Percentiles rank a stretch among this genome's conserved stretches.
phyloP scores from a whole-genome alignment of 2,329 filamentous ascomycete genomes.

The Onygenales sp. region DNA sequence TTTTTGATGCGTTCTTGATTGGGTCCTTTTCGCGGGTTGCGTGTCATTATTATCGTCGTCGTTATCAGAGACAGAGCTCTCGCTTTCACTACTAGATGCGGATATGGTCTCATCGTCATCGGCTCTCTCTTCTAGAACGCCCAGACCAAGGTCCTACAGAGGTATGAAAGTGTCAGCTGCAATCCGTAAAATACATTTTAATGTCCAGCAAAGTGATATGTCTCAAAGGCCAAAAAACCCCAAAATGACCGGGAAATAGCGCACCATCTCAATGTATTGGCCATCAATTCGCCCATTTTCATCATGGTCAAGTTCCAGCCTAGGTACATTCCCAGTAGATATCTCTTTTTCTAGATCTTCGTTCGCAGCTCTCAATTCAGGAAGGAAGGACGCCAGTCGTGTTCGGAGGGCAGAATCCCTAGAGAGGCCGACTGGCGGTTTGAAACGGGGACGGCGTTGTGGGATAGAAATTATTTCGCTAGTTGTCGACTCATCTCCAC shows the following conservation, averaged over 20 bases:
- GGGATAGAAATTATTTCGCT: slow-evolving; percentile 16
- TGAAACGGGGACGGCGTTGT: slow-evolving; percentile 20
- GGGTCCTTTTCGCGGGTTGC: background rate
- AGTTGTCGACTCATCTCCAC: background rate
- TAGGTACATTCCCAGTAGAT: slow-evolving; percentile 18
- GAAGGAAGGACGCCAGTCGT: slow-evolving; percentile 32
- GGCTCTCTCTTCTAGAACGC: slow-evolving; percentile 33
- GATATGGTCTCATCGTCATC: slow-evolving; percentile 13
- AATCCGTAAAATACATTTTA: background rate
- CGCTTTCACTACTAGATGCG: slow-evolving; percentile 6
- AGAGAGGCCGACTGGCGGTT: slow-evolving; percentile 24
- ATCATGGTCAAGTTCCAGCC: slow-evolving; percentile 6
- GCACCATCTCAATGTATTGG: slow-evolving; percentile 15
- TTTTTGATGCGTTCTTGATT: slow-evolving; percentile 9
- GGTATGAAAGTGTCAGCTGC: slow-evolving; percentile 3
- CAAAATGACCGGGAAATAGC: background rate
- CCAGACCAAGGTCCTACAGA: slow-evolving; percentile 33
- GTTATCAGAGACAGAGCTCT: slow-evolving; percentile 7
- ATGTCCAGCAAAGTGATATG: background rate
- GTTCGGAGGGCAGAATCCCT: slow-evolving; percentile 23
- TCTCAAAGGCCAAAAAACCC: background rate
- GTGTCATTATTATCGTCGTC: background rate
- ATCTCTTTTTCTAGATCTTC: slow-evolving; percentile 31
- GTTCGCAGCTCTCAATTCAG: slow-evolving; percentile 34
- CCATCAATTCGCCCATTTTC: slow-evolving; percentile 2